These are phyloP conservation scores for Vitis riparia DNA, from an alignment of 164 flowering plant species.

Conservation along the genomic window DNA sequence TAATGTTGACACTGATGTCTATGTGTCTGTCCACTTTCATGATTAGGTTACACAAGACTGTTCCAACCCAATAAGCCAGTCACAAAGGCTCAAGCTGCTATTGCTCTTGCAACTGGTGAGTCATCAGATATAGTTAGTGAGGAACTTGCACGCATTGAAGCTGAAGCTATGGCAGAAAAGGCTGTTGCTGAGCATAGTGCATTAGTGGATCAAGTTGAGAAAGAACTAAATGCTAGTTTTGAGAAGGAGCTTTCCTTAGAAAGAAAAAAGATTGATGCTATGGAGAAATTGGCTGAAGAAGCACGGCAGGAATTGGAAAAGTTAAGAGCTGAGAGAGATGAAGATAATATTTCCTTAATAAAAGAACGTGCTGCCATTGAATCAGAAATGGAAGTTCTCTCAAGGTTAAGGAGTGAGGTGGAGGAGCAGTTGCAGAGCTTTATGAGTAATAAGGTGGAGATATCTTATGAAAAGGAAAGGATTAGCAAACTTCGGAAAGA, in stretches of 20 bases:
- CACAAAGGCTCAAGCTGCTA: conserved; percentile 95
- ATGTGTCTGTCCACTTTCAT: background rate
- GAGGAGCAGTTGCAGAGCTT: conserved; percentile 83
- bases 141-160: conserved; percentile 97
- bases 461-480: conserved; percentile 80
- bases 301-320: conserved; percentile 70
- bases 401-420: conserved; percentile 68
- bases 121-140: conserved; percentile 82
- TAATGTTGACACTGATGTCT: background rate
- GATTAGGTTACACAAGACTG: conserved; percentile 81
- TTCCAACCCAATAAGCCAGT: conserved; percentile 98
- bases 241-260: conserved; percentile 76
- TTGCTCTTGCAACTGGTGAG: conserved; percentile 89
- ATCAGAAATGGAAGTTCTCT: conserved; percentile 83
- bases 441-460: conserved; percentile 68
- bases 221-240: conserved; percentile 74
- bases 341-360: conserved; percentile 52
- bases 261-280: conserved; percentile 67
- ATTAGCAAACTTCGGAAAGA: conserved; percentile 62
- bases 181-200: conserved; percentile 91
- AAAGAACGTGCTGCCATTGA: conserved; percentile 76
- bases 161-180: conserved; percentile 90
- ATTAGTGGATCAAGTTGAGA: conserved; percentile 89
- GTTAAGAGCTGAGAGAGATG: conserved; percentile 67
- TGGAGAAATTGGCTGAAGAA: conserved; percentile 90